Base-by-base conservation (phyloP, 192 early-diverging fungal species). In the Backusella morwellensis region DNA sequence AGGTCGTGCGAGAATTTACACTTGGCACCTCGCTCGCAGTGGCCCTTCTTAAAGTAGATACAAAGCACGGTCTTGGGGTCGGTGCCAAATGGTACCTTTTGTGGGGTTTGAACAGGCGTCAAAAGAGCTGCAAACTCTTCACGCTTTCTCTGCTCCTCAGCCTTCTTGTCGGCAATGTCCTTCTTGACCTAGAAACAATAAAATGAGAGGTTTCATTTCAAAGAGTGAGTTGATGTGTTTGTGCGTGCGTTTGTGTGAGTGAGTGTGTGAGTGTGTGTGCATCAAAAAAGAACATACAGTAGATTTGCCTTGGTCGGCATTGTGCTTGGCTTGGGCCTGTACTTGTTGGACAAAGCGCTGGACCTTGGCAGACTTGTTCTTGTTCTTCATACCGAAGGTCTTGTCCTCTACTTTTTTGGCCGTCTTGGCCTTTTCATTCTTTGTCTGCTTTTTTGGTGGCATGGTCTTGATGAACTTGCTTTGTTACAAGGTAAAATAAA, bases 1-100 rank as follows among this genome's bases (percentile, higher is more conserved):
- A 92, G 77, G 83, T 99, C 96, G 81, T 99, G 98, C 72, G 98
- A 98, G 85, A 98, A 99, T 86, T 98, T 98, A 89, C 98, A 99
- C 80, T 93, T 92, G 82, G 83, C 80, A 41, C 96, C 96, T 84
- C 97, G 98, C 73, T 91, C 88, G 84, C 98, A 99, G 66, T 86
- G 82, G 4, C 98, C 98, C 14, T 87, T 86, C 86, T 98, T 99
- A 86, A 97, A 98, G 81, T 91, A 91, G 71, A 90, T 88, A 85
- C 98, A 99, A 54, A 99, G 77, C 0, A 99, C 90, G 14, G 97
- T 95, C 77, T 98, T 98, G 35, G 98, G 98, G 83, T 99, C 93
- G 4, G 95, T 93, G 36, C 97, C 98, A 78, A 99, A 99, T 9
- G 98, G 97, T 52, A 99, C 96, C 84, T 98, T 99, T 81, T 97